These are phyloP conservation scores for Geoglossum cookeanum DNA, from an alignment of 2,329 filamentous ascomycete species.

Conservation along the genomic window DNA sequence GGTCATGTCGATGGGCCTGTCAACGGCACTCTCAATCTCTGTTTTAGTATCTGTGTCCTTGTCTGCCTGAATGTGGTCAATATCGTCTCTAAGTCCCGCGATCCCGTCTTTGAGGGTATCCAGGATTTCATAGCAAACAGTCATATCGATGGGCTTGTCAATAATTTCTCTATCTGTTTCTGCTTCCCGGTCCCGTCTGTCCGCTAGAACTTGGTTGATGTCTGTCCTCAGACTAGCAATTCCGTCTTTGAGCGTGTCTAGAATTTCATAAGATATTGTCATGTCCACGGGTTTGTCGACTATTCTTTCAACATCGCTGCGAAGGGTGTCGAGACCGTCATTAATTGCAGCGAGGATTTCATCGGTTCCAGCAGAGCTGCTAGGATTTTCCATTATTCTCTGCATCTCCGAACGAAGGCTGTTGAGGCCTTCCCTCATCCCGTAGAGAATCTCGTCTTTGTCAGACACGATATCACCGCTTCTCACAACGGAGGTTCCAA, in stretches of 20 bases:
- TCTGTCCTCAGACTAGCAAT: constrained; percentile 57
- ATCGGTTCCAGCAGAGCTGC: constrained; percentile 32
- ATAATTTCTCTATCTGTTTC: constrained; percentile 34
- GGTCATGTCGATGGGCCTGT: constrained; percentile 66
- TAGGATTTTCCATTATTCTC: constrained; percentile 27
- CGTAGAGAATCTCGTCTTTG: constrained; percentile 43
- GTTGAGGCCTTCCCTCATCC: constrained; percentile 30
- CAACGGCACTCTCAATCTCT: constrained; percentile 22
- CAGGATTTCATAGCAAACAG: constrained; percentile 55
- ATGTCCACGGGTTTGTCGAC: constrained; percentile 64
- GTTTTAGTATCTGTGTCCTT: neutral
- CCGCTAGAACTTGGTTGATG: constrained; percentile 35
- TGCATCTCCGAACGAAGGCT: constrained; percentile 3
- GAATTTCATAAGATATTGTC: constrained; percentile 72
- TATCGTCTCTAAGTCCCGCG: constrained; percentile 54
- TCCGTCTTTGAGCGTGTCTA: constrained; percentile 72
- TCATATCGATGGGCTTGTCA: neutral
- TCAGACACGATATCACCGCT: constrained; percentile 33
- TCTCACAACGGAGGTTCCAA: constrained; percentile 33
- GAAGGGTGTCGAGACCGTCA: constrained; percentile 54
- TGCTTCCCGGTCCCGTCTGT: neutral
- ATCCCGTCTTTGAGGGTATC: constrained; percentile 71
- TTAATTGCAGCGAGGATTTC: constrained; percentile 43
- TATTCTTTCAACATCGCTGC: constrained; percentile 55
- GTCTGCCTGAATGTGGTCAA: constrained; percentile 30